Conservation (phyloP, 2,329 filamentous ascomycete genomes). For the Myriosclerotinia duriaeana region DNA sequence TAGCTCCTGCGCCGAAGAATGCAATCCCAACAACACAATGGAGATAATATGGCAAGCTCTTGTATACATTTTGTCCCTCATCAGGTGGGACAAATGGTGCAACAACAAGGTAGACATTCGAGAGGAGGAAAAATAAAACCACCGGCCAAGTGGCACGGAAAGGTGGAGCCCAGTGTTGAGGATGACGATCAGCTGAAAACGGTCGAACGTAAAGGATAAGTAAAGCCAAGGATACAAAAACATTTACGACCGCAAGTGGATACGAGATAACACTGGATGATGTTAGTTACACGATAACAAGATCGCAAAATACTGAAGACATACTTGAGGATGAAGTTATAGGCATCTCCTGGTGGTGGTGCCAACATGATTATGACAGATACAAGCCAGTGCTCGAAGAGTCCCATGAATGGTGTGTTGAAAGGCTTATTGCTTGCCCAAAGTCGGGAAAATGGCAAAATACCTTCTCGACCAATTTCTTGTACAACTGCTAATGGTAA, state of each 20-base stretch:
- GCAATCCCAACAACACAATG: constrained; percentile 58
- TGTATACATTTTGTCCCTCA: constrained; percentile 53
- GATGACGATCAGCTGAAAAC: constrained; percentile 48
- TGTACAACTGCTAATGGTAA: constrained; percentile 51
- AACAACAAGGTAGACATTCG: constrained; percentile 60
- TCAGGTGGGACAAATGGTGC: constrained; percentile 58
- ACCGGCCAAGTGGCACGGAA: constrained; percentile 56
- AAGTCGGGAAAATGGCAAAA: constrained; percentile 61
- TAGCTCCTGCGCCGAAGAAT: constrained; percentile 52
- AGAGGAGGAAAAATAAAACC: constrained; percentile 57
- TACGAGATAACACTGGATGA: constrained; percentile 59
- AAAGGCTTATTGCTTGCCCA: constrained; percentile 65
- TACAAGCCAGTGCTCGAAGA: constrained; percentile 64
- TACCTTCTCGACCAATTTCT: constrained; percentile 64
- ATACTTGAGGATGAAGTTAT: constrained; percentile 62
- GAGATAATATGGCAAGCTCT: constrained; percentile 55
- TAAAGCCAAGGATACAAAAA: constrained; percentile 54
- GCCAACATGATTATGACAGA: constrained; percentile 66
- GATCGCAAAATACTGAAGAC: constrained; percentile 30
- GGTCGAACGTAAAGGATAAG: constrained; percentile 54
- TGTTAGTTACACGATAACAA: constrained; percentile 3
- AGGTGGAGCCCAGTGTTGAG: constrained; percentile 54
- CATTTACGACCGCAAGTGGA: constrained; percentile 58
- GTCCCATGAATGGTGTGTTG: constrained; percentile 59
- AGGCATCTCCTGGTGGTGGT: constrained; percentile 65